phyloP scores from a whole-genome alignment of 2,329 filamentous ascomycete species.

The Colletotrichum sp. region DNA sequence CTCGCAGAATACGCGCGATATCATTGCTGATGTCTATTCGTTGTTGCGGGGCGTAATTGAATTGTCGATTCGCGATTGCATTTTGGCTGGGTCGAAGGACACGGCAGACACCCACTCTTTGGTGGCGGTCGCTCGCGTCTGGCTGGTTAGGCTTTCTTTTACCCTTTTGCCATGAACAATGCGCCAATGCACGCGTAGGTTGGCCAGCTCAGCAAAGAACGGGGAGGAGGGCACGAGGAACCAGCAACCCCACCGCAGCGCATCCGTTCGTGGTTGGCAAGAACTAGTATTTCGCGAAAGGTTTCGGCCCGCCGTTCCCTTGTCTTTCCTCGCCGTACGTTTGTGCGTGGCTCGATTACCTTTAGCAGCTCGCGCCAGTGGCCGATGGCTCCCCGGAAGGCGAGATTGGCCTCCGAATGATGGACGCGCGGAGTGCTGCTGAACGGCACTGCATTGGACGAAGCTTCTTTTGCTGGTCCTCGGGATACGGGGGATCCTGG shows the following conservation, averaged over 20 bases:
- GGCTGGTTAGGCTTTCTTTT: neutral
- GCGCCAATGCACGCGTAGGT: neutral
- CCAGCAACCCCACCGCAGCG: neutral
- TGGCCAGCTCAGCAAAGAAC: neutral
- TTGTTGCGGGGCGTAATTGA: neutral
- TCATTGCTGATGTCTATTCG: neutral
- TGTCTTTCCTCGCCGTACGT: neutral
- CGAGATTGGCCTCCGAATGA: neutral
- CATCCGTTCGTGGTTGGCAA: neutral
- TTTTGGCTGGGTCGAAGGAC: neutral
- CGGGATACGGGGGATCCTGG: neutral
- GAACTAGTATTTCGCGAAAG: neutral
- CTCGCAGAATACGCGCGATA: neutral
- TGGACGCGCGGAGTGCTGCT: neutral
- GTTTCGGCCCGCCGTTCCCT: neutral
- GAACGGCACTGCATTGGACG: neutral
- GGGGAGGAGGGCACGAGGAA: neutral
- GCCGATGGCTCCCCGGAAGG: neutral
- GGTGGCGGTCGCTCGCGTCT: neutral
- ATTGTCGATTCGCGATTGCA: neutral
- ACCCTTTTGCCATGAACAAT: neutral
- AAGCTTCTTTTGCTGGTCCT: neutral
- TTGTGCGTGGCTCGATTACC: neutral
- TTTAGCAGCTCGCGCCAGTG: neutral
- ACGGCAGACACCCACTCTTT: neutral